Base-by-base conservation (phyloP, 2,329 filamentous ascomycete genomes). In the Paraphoma chrysanthemicola region DNA sequence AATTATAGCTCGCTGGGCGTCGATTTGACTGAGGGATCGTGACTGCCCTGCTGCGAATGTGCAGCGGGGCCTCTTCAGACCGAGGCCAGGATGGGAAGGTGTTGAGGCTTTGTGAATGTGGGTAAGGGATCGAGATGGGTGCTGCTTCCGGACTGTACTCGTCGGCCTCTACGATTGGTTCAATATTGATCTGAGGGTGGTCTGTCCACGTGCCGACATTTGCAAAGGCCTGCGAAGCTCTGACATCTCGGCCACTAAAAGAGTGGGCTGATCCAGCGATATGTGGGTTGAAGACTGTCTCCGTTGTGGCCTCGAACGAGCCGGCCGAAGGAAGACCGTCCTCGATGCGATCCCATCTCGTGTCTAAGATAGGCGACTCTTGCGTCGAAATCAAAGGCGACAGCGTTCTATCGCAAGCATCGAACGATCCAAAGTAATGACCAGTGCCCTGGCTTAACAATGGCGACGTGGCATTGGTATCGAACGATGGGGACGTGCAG, bases 81-180 rank as follows among this genome's bases (percentile, higher is more conserved):
- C 51, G 64, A 33, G 59, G 48, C 42, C 60, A 38, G 33, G 52
- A 61, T 33, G 56, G 49, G 16, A 52, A 45, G 12, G 66, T 62
- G 23, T 65, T 60, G 42, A 59, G 59, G 41, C 61, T 62, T 18
- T 67, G 63, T 7, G 63, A 28, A 31, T 62, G 53, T 5, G 59
- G 30, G 11, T 68, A 67, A 16, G 71, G 70, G n/a, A 75, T 76
- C 11, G 70, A 59, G 23, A 75, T 75, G 1, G 70, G 70, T 8
- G 50, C 52, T 17, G 59, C 59, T 18, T 64, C 62, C 23, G 66
- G 60, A 18, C 53, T 51, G 14, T 46, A 42, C 43, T 69, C 62
- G n/a, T 69, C 67, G 29, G 63, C 46, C 31, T 75, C 71, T 14
- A 63, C 59, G 45, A 71, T 69, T 1, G 71, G 63, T 36, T 74